These are phyloP conservation scores for Nothopassalora personata DNA, from an alignment of 2,329 filamentous ascomycete species.

Conservation along the genomic window DNA sequence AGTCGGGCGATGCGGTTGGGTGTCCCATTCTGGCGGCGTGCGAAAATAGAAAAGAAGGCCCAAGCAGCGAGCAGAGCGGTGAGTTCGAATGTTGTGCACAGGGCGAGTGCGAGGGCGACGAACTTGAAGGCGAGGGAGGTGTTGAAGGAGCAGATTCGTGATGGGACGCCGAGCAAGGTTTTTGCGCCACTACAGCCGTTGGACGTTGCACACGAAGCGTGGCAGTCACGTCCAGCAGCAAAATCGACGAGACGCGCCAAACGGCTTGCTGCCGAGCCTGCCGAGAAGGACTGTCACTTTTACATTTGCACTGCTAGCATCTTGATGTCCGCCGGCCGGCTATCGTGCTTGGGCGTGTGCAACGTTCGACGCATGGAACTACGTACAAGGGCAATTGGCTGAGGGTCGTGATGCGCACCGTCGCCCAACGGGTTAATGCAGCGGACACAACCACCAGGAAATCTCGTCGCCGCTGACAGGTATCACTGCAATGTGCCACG, in stretches of 20 bases:
- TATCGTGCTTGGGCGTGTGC: not conserved
- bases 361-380: not conserved
- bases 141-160: conserved; percentile 5
- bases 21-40: conserved; percentile 9
- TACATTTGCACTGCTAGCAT: not conserved
- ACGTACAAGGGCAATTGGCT: conserved; percentile 4
- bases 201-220: conserved; percentile 5
- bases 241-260: conserved; percentile 2
- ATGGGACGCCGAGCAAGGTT: conserved; percentile 9
- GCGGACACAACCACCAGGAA: not conserved
- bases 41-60: not conserved
- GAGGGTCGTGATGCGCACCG: not conserved
- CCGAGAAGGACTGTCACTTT: conserved; percentile 1
- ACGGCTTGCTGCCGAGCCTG: conserved; percentile 6
- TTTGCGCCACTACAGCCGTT: conserved; percentile 4
- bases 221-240: conserved; percentile 5
- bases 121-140: conserved; percentile 5
- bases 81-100: conserved; percentile 1
- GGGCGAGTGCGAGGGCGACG: not conserved
- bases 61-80: conserved; percentile 5
- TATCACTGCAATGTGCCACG: conserved; percentile 3
- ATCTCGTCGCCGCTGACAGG: conserved; percentile 3
- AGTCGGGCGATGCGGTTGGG: conserved; percentile 12
- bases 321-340: conserved; percentile 5
- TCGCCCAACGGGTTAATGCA: conserved; percentile 10